Percentiles rank a stretch among this genome's conserved stretches.
phyloP scores from a whole-genome alignment of 1,284 basidiomycete species.

The Naganishia liquefaciens region DNA sequence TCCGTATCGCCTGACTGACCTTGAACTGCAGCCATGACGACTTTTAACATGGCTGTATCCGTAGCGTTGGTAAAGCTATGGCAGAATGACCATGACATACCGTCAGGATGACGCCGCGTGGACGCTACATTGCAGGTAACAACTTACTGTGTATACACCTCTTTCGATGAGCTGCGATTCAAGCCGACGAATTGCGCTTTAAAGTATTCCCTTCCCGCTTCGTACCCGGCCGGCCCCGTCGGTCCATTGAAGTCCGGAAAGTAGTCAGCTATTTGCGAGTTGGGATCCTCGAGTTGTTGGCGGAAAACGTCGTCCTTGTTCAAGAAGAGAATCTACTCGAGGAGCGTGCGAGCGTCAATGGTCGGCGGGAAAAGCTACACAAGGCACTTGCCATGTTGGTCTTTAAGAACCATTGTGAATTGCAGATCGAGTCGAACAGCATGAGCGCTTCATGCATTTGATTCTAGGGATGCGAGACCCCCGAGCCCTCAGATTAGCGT shows the following conservation, averaged over 20 bases:
- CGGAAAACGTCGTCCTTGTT: slow-evolving; percentile 81
- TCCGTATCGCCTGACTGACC: slow-evolving; percentile 7
- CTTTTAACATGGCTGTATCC: slow-evolving; percentile 84
- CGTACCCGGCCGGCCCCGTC: slow-evolving; percentile 59
- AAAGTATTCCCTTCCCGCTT: slow-evolving; percentile 84
- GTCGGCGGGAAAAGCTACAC: neutral
- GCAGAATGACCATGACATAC: neutral
- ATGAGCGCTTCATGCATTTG: slow-evolving; percentile 97
- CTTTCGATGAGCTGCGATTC: slow-evolving; percentile 80
- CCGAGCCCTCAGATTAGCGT: neutral
- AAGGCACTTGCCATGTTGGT: slow-evolving; percentile 71
- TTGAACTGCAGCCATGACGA: slow-evolving; percentile 84
- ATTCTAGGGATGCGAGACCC: slow-evolving; percentile 59
- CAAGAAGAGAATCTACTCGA: slow-evolving; percentile 69
- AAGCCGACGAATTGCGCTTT: slow-evolving; percentile 77
- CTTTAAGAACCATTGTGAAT: slow-evolving; percentile 90
- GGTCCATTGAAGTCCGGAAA: slow-evolving; percentile 64
- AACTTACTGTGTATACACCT: slow-evolving; percentile 87
- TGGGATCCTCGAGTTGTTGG: slow-evolving; percentile 70
- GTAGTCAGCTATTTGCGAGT: slow-evolving; percentile 78
- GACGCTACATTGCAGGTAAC: too few species aligned
- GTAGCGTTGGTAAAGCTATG: slow-evolving; percentile 85
- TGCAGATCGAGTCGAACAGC: slow-evolving; percentile 91
- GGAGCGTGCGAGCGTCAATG: slow-evolving; percentile 41
- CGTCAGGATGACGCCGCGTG: neutral